Conservation (phyloP, 768 basidiomycete species). For the Lactarius sp. region DNA sequence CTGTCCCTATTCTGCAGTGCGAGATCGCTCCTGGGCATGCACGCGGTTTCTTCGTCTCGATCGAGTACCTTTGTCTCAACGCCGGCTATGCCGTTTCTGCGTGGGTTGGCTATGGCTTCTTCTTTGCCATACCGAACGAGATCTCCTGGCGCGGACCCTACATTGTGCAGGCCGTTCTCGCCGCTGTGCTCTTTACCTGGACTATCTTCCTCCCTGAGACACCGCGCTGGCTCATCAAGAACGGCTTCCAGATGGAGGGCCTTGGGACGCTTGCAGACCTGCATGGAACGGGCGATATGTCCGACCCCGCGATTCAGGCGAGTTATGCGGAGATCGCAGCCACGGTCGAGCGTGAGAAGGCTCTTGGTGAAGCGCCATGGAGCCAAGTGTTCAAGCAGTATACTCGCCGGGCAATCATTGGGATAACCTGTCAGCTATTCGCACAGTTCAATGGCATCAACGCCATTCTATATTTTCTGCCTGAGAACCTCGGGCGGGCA, state of each 20-base stretch:
- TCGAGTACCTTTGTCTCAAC: constrained; percentile 51
- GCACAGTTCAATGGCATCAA: constrained; percentile 55
- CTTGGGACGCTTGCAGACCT: constrained; percentile 52
- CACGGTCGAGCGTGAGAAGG: constrained; percentile 38
- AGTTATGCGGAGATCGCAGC: constrained; percentile 42
- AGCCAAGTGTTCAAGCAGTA: constrained; percentile 47
- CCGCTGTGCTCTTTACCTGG: constrained; percentile 42
- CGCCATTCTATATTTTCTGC: constrained; percentile 54
- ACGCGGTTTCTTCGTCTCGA: constrained; percentile 49
- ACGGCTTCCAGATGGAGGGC: constrained; percentile 48
- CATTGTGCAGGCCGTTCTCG: constrained; percentile 48
- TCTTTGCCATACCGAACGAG: constrained; percentile 41
- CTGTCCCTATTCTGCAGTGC: constrained; percentile 21
- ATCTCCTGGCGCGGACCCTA: constrained; percentile 56
- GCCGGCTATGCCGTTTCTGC: constrained; percentile 45
- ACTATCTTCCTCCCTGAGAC: constrained; percentile 49
- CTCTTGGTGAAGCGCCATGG: constrained; percentile 41
- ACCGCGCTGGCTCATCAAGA: constrained; percentile 51
- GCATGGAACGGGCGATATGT: constrained; percentile 45
- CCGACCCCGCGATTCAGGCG: constrained; percentile 39
- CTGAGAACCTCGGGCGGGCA: constrained; percentile 46
- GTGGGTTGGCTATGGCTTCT: constrained; percentile 50
- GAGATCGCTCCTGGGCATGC: constrained; percentile 30
- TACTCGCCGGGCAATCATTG: constrained; percentile 45
- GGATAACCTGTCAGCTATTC: constrained; percentile 48